phyloP scores from a whole-genome alignment of 1,139 yeast species.

The Yamadazyma blattariae region DNA sequence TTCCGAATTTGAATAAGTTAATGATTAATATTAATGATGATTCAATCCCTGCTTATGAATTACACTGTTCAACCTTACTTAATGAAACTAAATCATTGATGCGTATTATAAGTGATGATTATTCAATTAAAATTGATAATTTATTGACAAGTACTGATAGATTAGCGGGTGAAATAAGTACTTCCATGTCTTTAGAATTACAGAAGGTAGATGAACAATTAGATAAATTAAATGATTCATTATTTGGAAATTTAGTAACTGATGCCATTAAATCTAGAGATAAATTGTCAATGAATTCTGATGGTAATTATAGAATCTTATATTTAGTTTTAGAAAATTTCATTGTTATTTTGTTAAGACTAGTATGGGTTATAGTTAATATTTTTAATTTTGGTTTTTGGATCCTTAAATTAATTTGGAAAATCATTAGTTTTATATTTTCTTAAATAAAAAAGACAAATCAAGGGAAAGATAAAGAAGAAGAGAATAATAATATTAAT shows the following conservation, averaged over 20 bases:
- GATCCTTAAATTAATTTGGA: conserved; percentile 32
- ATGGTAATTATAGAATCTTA: conserved; percentile 21
- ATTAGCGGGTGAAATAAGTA: conserved; percentile 77
- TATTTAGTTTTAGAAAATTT: conserved; percentile 40
- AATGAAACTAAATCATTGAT: conserved; percentile 38
- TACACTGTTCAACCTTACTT: conserved; percentile 29
- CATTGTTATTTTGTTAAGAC: conserved; percentile 65
- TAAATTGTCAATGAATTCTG: conserved; percentile 14
- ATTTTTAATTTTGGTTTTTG: conserved; percentile 42
- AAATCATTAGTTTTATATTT: conserved; percentile 30
- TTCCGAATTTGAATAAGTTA: conserved; percentile 22
- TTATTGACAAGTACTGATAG: conserved; percentile 71
- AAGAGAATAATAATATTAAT: too few relatives aligned
- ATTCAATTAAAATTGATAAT: conserved; percentile 57
- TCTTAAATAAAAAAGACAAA: conserved; percentile 6
- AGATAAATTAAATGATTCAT: conserved; percentile 49
- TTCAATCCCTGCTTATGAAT: conserved; percentile 35
- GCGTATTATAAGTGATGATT: conserved; percentile 39
- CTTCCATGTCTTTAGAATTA: conserved; percentile 71
- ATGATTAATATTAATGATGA: conserved; percentile 34
- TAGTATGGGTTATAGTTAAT: conserved; percentile 68
- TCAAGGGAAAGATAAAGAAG: neutral
- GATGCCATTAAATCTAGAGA: conserved; percentile 24
- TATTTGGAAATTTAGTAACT: conserved; percentile 28
- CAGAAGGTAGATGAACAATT: conserved; percentile 68